phyloP scores from a whole-genome alignment of 176 grass and related monocot species.

The Musa beccarii region DNA sequence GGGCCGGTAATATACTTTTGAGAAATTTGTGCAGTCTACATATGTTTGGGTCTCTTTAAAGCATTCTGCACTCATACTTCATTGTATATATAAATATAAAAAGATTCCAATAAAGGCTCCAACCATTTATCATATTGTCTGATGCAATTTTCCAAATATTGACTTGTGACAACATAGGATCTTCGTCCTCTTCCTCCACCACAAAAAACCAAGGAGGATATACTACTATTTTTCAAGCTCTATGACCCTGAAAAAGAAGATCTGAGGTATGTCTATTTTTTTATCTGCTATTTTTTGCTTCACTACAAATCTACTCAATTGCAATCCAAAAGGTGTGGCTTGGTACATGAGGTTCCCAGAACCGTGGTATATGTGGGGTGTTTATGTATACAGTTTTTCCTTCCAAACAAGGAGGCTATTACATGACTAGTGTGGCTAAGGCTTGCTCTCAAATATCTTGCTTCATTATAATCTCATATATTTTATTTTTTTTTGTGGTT shows the following conservation, averaged over 20 bases:
- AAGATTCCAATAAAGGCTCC: neutral
- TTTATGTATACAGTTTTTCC: too few relatives aligned
- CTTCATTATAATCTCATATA: neutral
- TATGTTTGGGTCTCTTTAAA: neutral
- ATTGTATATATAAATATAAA: neutral
- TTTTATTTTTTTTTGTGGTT: slow-evolving; percentile 12
- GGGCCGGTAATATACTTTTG: slow-evolving; percentile 47
- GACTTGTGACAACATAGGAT: slow-evolving; percentile 39
- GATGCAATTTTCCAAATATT: neutral
- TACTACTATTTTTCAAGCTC: slow-evolving; percentile 90
- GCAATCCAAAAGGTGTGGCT: neutral
- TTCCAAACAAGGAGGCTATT: too few relatives aligned
- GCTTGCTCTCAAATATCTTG: too few relatives aligned
- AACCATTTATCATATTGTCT: slow-evolving; percentile 18
- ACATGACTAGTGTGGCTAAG: too few relatives aligned
- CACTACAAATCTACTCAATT: neutral
- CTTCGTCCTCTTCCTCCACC: slow-evolving; percentile 48
- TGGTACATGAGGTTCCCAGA: too few relatives aligned
- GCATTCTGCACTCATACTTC: neutral
- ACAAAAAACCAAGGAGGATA: slow-evolving; percentile 80
- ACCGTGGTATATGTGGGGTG: too few relatives aligned
- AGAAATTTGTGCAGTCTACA: neutral
- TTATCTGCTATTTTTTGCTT: slow-evolving; percentile 14
- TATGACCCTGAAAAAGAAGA: slow-evolving; percentile 82
- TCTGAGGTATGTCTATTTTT: slow-evolving; percentile 53